Evolutionary conservation across 164 flowering plant species (phyloP), one percentile per base, ranked within the genome.

Genomic region (Piper betle): DNA sequence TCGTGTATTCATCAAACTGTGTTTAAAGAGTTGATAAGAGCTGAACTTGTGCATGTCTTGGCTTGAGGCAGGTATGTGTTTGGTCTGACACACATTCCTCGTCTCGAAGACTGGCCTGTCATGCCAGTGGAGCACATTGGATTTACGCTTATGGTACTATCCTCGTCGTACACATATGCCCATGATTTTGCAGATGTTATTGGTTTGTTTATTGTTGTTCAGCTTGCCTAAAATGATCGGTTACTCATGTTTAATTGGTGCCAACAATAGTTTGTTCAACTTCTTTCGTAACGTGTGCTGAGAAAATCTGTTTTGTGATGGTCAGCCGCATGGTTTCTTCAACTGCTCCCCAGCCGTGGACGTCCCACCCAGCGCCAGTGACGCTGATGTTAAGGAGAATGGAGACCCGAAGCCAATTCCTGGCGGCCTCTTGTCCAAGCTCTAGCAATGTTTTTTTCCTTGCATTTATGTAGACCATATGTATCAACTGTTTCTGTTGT

Each of bases 91-190:
- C 96, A 84, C 63, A 75, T 88, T 68, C 96, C 96, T 57, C 79
- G 96, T 25, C 66, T 88, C 57, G 96, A 88, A 74, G 96, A 88
- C 69, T 88, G 92, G 92, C 96, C 96, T 46, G 91, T 88, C 58
- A 86, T 88, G 96, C 96, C 92, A 0, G 96, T 82, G 62, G 96
- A 88, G 16, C 88, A 65, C 59, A 76, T 86, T 64, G 96, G 96
- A 33, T 88, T 88, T 61, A 86, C 68, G 82, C 96, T 86, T 38
- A 74, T 79, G 96, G 96, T 88, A 86, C 42, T 52, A n/a, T 42
- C 37, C 54, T 61, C 39, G 57, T 53, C 33, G 33, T 25, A 25
- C 33, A 25, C 2, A 25, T 25, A 25, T 25, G 33, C 33, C 33
- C 33, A 25, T 25, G 33, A 25, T 60, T 46, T 46, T 12, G 20